phyloP scores from a whole-genome alignment of 2,329 filamentous ascomycete species.

The Torrubiella hemipterigena region DNA sequence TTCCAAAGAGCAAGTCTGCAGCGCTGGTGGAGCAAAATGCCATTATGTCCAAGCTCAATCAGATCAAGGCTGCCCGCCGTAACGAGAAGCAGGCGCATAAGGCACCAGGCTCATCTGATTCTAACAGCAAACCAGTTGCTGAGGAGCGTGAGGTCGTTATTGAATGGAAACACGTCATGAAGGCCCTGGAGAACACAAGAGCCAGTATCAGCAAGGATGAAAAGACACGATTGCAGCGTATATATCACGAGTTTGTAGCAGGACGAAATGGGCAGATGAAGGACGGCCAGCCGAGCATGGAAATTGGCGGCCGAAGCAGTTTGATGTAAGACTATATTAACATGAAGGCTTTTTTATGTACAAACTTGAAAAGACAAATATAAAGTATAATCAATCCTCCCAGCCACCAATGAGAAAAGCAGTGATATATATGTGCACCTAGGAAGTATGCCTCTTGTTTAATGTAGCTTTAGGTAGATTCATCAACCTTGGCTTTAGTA shows the following conservation, averaged over 20 bases:
- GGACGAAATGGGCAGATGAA: constrained; percentile 92
- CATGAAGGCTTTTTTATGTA: no score
- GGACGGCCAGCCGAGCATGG: constrained; percentile 80
- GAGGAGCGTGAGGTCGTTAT: constrained; percentile 64
- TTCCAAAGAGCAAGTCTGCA: constrained; percentile 37
- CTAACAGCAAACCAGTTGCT: constrained; percentile 15
- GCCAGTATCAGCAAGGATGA: constrained; percentile 76
- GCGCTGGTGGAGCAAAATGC: constrained; percentile 63
- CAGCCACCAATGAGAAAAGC: no score
- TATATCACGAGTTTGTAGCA: constrained; percentile 88
- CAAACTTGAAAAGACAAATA: no score
- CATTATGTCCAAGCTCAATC: constrained; percentile 70
- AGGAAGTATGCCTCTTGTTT: no score
- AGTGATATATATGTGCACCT: no score
- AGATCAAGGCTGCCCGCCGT: constrained; percentile 60
- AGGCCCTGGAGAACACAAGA: constrained; percentile 64
- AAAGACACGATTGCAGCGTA: constrained; percentile 57
- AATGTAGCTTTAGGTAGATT: no score
- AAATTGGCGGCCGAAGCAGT: constrained; percentile 85
- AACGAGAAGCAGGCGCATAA: constrained; percentile 21
- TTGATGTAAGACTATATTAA: constrained; percentile 58
- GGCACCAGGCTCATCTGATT: constrained; percentile 7
- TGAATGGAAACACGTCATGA: constrained; percentile 69
- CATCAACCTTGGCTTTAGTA: no score
- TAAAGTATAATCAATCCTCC: no score